phyloP scores from a whole-genome alignment of 108 stramenopile species.

The Nitzschia putrida region DNA sequence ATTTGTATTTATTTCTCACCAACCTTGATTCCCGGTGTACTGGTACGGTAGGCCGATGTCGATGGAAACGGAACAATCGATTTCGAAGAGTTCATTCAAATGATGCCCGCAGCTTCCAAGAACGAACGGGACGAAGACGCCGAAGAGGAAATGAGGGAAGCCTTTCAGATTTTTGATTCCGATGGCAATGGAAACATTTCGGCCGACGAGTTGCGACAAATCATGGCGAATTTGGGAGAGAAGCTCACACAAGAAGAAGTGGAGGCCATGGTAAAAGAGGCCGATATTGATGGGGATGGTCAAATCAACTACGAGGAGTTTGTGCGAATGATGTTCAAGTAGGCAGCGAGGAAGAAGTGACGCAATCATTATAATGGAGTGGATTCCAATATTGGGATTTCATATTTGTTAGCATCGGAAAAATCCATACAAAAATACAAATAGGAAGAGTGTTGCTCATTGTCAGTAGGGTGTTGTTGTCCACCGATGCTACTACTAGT shows the following conservation, averaged over 20 bases:
- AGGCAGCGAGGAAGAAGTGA: background rate
- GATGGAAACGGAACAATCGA: constrained; percentile 99
- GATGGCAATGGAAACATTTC: constrained; percentile 99
- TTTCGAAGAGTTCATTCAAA: constrained; percentile 99
- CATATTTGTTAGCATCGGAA: background rate
- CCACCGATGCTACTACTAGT: too few relatives aligned
- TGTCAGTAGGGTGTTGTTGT: background rate
- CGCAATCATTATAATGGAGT: background rate
- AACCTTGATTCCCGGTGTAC: too few relatives aligned
- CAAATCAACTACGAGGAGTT: constrained; percentile 49
- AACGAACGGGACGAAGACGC: constrained; percentile 99
- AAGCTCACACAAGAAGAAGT: constrained; percentile 99
- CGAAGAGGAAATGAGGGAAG: constrained; percentile 99
- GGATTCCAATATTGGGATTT: background rate
- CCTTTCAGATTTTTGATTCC: constrained; percentile 97
- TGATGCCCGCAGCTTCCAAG: constrained; percentile 92
- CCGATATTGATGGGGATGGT: constrained; percentile 97
- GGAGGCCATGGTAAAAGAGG: constrained; percentile 99
- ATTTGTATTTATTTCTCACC: too few relatives aligned
- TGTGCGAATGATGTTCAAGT: constrained; percentile 43
- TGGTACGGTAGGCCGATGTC: constrained; percentile 90
- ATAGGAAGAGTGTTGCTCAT: background rate
- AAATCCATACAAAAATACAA: background rate
- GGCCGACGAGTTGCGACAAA: constrained; percentile 99
- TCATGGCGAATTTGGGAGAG: constrained; percentile 99